Evolutionary conservation across 345 rosid genomes (phyloP).

Genomic region (Camelina neglecta): DNA sequence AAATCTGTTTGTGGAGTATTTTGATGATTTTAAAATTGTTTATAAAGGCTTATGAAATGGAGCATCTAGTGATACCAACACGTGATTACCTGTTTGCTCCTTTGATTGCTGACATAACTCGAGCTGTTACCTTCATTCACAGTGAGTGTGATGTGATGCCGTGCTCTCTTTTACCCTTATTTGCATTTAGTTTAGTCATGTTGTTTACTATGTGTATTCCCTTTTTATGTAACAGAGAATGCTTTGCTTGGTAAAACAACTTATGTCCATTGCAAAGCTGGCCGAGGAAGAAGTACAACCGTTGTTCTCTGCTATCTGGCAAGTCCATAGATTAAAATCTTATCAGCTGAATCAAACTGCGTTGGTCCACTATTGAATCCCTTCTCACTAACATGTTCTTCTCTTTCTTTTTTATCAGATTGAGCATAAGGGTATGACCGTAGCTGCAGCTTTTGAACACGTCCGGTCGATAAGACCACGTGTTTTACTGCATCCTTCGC

Average conservation of each 20-base stretch:
- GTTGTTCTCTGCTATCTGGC: slow-evolving; percentile 91
- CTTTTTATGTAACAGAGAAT: slow-evolving; percentile 51
- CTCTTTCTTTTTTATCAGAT: slow-evolving; percentile 43
- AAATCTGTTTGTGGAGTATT: slow-evolving; percentile 11
- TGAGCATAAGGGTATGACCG: slow-evolving; percentile 62
- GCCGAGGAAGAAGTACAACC: slow-evolving; percentile 92
- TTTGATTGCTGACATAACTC: slow-evolving; percentile 58
- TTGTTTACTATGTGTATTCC: background rate
- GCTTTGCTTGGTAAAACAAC: slow-evolving; percentile 66
- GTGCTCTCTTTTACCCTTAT: background rate
- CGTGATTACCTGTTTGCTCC: slow-evolving; percentile 93
- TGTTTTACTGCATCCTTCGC: slow-evolving; percentile 64
- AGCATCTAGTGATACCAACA: slow-evolving; percentile 86
- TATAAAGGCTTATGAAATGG: slow-evolving; percentile 72
- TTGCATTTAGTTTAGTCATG: background rate
- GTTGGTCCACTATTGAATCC: background rate
- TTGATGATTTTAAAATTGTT: background rate
- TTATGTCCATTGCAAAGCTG: slow-evolving; percentile 95
- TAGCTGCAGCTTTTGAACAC: slow-evolving; percentile 58
- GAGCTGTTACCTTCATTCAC: slow-evolving; percentile 76
- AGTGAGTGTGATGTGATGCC: slow-evolving; percentile 52
- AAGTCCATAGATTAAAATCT: slow-evolving; percentile 11
- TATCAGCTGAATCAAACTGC: background rate
- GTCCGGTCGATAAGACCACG: slow-evolving; percentile 68
- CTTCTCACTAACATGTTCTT: background rate